Percentiles rank a stretch among this genome's conserved stretches.
These are phyloP conservation scores for Carallia brachiata DNA, from an alignment of 345 rosid genomes.

Conservation along the genomic window DNA sequence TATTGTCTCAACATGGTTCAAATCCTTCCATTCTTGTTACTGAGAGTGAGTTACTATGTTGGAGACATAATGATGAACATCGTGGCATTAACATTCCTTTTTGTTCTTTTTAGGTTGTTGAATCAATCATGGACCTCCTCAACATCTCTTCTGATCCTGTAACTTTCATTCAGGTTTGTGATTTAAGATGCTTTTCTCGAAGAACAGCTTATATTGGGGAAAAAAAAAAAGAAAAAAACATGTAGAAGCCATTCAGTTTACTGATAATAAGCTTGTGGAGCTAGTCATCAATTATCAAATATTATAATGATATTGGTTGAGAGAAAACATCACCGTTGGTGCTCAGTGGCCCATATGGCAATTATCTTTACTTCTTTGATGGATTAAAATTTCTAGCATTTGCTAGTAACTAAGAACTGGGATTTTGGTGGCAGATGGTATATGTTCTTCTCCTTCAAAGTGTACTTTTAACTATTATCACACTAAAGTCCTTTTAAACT, in stretches of 20 bases:
- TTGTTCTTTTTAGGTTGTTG: conserved; percentile 33
- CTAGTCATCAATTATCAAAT: no score
- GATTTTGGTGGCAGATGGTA: background rate
- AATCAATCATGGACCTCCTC: conserved; percentile 37
- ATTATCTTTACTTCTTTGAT: no score
- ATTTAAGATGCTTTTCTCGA: background rate
- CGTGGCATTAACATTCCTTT: background rate
- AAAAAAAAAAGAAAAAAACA: no score
- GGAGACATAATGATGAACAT: no score
- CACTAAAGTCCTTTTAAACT: background rate
- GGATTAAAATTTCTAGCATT: no score
- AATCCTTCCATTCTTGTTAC: background rate
- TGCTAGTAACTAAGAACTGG: background rate
- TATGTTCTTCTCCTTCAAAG: background rate
- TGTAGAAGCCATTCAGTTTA: no score
- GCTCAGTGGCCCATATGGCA: no score
- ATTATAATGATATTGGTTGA: no score
- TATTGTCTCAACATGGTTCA: background rate
- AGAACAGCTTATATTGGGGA: background rate
- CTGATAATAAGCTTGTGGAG: no score
- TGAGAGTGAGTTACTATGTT: no score
- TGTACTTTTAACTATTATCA: background rate
- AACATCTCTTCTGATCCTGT: conserved; percentile 38
- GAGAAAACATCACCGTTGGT: no score
- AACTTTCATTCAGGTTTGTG: conserved; percentile 52